These are phyloP conservation scores for Suillus alpinus DNA, from an alignment of 768 basidiomycete genomes.

Conservation along the genomic window DNA sequence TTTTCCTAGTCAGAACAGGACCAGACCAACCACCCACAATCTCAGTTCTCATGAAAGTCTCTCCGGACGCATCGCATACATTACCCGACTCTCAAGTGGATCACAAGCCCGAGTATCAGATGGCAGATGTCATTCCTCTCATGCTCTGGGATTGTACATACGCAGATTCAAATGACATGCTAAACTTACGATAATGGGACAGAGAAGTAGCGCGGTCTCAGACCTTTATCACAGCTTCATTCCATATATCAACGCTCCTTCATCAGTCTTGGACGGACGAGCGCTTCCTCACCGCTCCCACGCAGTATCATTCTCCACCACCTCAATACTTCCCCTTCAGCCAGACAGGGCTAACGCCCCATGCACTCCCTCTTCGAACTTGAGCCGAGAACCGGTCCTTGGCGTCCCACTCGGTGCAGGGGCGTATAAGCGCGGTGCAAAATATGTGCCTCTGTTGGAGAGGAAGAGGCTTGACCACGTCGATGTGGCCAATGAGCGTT, in stretches of 20 bases:
- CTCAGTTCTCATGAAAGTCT: constrained; percentile 67
- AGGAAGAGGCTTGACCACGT: constrained; percentile 69
- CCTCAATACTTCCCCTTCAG: constrained; percentile 36
- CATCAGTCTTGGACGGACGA: constrained; percentile 65
- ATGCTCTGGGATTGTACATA: constrained; percentile 91
- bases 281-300: constrained; percentile 62
- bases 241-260: constrained; percentile 57
- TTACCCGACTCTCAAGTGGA: constrained; percentile 37
- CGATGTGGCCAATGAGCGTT: constrained; percentile 70
- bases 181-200: constrained; percentile 45
- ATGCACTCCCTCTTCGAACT: constrained; percentile 16
- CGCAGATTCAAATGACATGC: constrained; percentile 65
- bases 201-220: constrained; percentile 26
- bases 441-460: constrained; percentile 65
- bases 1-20: constrained; percentile 80
- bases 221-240: constrained; percentile 52
- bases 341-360: constrained; percentile 19
- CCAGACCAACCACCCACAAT: constrained; percentile 74
- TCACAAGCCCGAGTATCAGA: constrained; percentile 85
- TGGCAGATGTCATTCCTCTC: constrained; percentile 89
- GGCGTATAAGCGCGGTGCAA: constrained; percentile 52
- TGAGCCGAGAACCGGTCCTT: constrained; percentile 27
- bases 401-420: constrained; percentile 75
- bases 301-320: constrained; percentile 46
- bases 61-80: constrained; percentile 26